phyloP scores from a whole-genome alignment of 2,329 filamentous ascomycete genomes.

The Cercospora nicotianae region DNA sequence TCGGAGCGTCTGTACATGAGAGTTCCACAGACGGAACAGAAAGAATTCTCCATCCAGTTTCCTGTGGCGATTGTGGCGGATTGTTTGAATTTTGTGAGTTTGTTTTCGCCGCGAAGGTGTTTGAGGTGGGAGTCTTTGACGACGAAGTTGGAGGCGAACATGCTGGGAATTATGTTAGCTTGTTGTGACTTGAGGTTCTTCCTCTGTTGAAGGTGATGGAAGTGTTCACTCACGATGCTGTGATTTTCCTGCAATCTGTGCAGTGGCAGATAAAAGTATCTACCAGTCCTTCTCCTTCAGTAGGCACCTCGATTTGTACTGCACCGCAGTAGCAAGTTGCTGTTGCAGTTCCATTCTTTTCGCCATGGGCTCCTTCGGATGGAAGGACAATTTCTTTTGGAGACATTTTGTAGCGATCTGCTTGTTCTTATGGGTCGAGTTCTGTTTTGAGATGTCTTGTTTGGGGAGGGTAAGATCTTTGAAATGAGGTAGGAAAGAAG shows the following conservation, averaged over 20 bases:
- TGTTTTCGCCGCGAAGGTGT: slow-evolving; percentile 55
- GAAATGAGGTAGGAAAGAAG: background rate
- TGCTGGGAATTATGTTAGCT: no score
- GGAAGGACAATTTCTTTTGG: slow-evolving; percentile 21
- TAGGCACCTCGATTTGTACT: slow-evolving; percentile 55
- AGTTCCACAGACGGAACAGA: slow-evolving; percentile 60
- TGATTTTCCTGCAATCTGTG: slow-evolving; percentile 57
- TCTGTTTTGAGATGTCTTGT: background rate
- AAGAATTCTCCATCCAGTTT: slow-evolving; percentile 60
- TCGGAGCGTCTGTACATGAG: slow-evolving; percentile 57
- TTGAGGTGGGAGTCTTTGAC: slow-evolving; percentile 48
- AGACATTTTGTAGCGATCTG: background rate
- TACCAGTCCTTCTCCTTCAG: slow-evolving; percentile 48
- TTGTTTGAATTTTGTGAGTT: slow-evolving; percentile 51
- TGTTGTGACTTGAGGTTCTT: no score
- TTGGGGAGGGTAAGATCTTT: background rate
- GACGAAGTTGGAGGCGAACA: slow-evolving; percentile 62
- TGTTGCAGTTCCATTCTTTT: slow-evolving; percentile 44
- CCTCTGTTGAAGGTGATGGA: background rate
- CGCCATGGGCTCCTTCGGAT: slow-evolving; percentile 23
- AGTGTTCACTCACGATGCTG: slow-evolving; percentile 46
- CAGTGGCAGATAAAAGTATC: slow-evolving; percentile 61
- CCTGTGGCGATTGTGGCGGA: slow-evolving; percentile 49
- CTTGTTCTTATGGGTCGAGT: background rate
- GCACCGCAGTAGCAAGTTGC: slow-evolving; percentile 61